These are phyloP conservation scores for Ustilago shanxiensis DNA, from an alignment of 1,284 basidiomycete species.

Conservation along the genomic window DNA sequence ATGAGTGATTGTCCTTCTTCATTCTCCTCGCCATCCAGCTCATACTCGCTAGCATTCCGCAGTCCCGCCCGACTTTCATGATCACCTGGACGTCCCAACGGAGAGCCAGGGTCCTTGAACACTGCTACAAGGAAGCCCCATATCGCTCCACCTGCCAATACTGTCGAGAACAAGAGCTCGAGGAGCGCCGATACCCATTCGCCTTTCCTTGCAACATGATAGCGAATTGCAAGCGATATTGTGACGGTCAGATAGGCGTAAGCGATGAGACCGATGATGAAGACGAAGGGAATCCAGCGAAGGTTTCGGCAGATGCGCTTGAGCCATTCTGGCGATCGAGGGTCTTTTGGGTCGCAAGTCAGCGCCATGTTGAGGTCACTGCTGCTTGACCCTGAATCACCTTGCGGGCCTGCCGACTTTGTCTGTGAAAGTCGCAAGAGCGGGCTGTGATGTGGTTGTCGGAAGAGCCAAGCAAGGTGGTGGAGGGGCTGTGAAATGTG, in stretches of 20 bases:
- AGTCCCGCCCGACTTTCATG: conserved; percentile 18
- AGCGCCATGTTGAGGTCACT: conserved; percentile 29
- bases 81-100: conserved; percentile 4
- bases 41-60: conserved; percentile 19
- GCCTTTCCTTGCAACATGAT: conserved; percentile 29
- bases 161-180: conserved; percentile 42
- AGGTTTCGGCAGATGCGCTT: conserved; percentile 33
- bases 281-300: conserved; percentile 46
- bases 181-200: conserved; percentile 31
- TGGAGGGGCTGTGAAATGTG: not conserved
- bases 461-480: not conserved
- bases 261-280: conserved; percentile 40
- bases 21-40: conserved; percentile 14
- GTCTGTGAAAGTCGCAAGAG: not conserved
- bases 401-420: not conserved
- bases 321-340: conserved; percentile 29
- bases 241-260: conserved; percentile 51
- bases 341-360: conserved; percentile 50
- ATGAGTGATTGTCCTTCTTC: conserved; percentile 33
- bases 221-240: conserved; percentile 44
- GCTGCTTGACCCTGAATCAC: not conserved
- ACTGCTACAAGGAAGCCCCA: conserved; percentile 55
- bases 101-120: conserved; percentile 46
- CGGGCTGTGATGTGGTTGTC: not conserved
- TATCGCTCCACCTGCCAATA: conserved; percentile 43